A percentile compares a stretch with the other conserved stretches of the same genome.
Conservation (phyloP, 2,329 filamentous ascomycete species). For the Aspergillus brunneoviolaceus region DNA sequence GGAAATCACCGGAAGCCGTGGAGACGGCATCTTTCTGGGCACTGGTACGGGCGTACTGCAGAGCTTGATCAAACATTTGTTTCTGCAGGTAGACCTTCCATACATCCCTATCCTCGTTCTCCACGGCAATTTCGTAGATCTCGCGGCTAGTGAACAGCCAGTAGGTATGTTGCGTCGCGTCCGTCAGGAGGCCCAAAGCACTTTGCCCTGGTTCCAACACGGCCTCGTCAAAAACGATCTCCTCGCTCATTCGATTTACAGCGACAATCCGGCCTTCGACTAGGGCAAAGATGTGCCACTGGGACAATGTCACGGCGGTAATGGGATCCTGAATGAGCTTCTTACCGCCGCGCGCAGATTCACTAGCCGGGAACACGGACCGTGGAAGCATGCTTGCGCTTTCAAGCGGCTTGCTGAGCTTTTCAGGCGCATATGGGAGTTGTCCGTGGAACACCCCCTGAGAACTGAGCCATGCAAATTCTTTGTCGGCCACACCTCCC, state of each 20-base stretch:
- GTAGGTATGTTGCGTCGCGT: conserved; percentile 92
- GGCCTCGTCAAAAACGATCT: conserved; percentile 81
- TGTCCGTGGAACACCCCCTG: conserved; percentile 88
- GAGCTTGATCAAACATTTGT: conserved; percentile 83
- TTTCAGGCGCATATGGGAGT: conserved; percentile 63
- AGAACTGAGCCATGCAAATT: conserved; percentile 84
- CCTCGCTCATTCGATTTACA: conserved; percentile 81
- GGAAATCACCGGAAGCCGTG: conserved; percentile 84
- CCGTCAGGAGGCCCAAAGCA: conserved; percentile 79
- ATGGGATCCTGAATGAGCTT: conserved; percentile 70
- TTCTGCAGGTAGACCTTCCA: conserved; percentile 91
- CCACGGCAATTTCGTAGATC: conserved; percentile 90
- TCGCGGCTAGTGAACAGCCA: conserved; percentile 92
- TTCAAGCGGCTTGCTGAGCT: conserved; percentile 73
- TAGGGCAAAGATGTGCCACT: conserved; percentile 87
- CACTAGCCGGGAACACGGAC: conserved; percentile 68
- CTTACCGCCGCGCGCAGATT: conserved; percentile 63
- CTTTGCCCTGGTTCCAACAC: conserved; percentile 78
- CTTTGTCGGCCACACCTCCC: conserved; percentile 51
- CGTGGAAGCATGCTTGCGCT: conserved; percentile 75
- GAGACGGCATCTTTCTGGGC: conserved; percentile 88
- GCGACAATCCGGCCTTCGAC: conserved; percentile 81
- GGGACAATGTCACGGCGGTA: conserved; percentile 78
- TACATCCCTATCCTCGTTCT: conserved; percentile 85
- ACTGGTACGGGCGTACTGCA: conserved; percentile 77